A percentile compares a stretch with the other conserved stretches of the same genome.
Evolutionary conservation across 2,329 filamentous ascomycete genomes (phyloP).

Genomic region (Ophiosphaerella narmari): DNA sequence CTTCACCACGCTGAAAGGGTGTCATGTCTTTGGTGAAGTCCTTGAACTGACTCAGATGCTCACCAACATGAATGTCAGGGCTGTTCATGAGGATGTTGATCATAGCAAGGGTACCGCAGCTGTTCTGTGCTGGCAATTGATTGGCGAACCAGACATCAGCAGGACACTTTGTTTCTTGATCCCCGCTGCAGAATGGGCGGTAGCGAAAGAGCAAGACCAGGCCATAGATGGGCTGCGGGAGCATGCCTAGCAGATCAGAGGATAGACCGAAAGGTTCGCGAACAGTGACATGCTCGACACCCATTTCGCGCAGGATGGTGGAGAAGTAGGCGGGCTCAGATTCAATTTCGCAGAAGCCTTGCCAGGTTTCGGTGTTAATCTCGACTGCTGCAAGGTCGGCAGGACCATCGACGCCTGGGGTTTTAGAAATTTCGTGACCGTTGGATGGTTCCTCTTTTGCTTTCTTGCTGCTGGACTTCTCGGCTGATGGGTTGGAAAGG

Average conservation of each 20-base stretch:
- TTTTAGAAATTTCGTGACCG: conserved; percentile 1
- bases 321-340: conserved; percentile 90
- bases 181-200: conserved; percentile 57
- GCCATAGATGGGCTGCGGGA: conserved; percentile 64
- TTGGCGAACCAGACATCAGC: conserved; percentile 90
- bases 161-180: conserved; percentile 60
- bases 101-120: conserved; percentile 89
- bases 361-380: conserved; percentile 58
- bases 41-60: conserved; percentile 74
- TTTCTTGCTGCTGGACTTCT: conserved; percentile 23
- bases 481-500: conserved; percentile 5
- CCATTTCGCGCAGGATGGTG: conserved; percentile 77
- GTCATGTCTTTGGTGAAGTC: conserved; percentile 69
- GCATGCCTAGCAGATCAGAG: conserved; percentile 28
- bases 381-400: conserved; percentile 38
- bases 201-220: conserved; percentile 88
- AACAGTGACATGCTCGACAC: conserved; percentile 72
- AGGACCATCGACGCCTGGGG: conserved; percentile 23
- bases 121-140: conserved; percentile 70
- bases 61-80: conserved; percentile 65
- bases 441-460: conserved; percentile 9
- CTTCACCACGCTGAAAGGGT: conserved; percentile 75
- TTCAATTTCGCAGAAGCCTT: conserved; percentile 82
- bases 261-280: conserved; percentile 79
- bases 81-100: conserved; percentile 94